Base-by-base conservation (phyloP, 768 basidiomycete genomes). In the Lepiota subincarnata region DNA sequence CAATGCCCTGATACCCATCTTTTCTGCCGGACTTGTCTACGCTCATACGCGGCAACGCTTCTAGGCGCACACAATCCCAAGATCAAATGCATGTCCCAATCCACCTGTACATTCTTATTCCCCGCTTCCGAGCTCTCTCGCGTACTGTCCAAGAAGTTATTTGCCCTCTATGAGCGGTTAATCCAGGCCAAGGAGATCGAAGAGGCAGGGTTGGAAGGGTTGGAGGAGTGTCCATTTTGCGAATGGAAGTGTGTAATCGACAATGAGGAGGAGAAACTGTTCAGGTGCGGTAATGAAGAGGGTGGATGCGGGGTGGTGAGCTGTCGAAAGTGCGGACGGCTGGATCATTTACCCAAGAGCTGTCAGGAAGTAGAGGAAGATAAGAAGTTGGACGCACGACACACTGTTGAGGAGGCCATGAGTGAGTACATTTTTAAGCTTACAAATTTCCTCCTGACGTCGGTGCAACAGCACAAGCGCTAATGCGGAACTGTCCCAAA, bases 321-420 rank as follows among this genome's bases (percentile, higher is more conserved):
- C 58, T 97, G 93, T 71, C 69, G 93, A 52, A 66, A 67, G 50
- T 97, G 93, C 67, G 88, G 89, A 71, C 85, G 84, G 61, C 54
- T 87, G 84, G 88, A 92, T 62, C 91, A 93, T 71, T 62, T 90
- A 26, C 91, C 91, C 11, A 92, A 83, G 70, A 84, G 72, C 26
- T 93, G 91, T 61, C 76, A 88, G 73, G 92, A 96, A 68, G 72
- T 79, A 57, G 86, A 89, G 55, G 79, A 85, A 11, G 91, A 94
- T 64, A 82, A 78, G 56, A 79, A 82, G 45, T 67, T 94, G 13
- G 84, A 91, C 66, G 84, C 80, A 11, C 77, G 84, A 50, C 92
- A 95, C 70, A 66, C 77, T 1, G 76, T 97, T 24, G 94, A 97
- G 64, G 94, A 97, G 63, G 94, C 93, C 2, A 97, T 97, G 94